Conservation (phyloP, 768 basidiomycete species). For the Suillus alpinus region DNA sequence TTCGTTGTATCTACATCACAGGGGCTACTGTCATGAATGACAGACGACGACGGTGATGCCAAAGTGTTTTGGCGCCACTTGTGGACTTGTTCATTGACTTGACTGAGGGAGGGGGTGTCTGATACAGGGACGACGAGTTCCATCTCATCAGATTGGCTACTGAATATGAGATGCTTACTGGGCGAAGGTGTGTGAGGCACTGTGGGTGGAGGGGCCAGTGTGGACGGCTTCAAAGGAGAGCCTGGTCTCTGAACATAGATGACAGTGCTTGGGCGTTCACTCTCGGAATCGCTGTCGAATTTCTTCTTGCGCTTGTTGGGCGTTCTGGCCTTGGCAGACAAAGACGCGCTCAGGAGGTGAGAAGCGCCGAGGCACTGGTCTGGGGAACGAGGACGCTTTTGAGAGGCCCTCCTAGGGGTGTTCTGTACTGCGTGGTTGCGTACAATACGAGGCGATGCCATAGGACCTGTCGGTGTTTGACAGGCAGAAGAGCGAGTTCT, state of each 20-base stretch:
- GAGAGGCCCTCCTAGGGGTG: conserved; percentile 10
- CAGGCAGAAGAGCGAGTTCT: conserved; percentile 6
- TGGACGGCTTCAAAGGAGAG: conserved; percentile 33
- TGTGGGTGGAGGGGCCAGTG: conserved; percentile 28
- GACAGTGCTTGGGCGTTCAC: conserved; percentile 6
- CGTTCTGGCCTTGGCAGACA: conserved; percentile 15
- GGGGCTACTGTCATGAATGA: conserved; percentile 6
- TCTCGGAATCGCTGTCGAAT: conserved; percentile 7
- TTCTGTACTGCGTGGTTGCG: conserved; percentile 13
- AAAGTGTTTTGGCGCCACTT: conserved; percentile 39
- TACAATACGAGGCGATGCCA: background rate
- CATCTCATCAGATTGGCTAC: conserved; percentile 66
- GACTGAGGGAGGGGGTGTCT: conserved; percentile 23
- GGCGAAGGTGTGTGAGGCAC: conserved; percentile 9
- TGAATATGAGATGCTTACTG: conserved; percentile 45
- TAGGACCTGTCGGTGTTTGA: conserved; percentile 12
- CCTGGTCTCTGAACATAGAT: conserved; percentile 12
- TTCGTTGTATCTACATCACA: background rate
- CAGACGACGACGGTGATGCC: conserved; percentile 15
- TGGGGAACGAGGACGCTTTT: conserved; percentile 27
- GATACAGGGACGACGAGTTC: conserved; percentile 42
- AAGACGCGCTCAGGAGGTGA: conserved; percentile 4
- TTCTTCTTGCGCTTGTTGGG: conserved; percentile 21
- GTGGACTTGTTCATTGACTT: conserved; percentile 38
- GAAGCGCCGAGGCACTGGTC: conserved; percentile 5